phyloP scores from a whole-genome alignment of 148 eudicot species.

The Arbutus unedo region DNA sequence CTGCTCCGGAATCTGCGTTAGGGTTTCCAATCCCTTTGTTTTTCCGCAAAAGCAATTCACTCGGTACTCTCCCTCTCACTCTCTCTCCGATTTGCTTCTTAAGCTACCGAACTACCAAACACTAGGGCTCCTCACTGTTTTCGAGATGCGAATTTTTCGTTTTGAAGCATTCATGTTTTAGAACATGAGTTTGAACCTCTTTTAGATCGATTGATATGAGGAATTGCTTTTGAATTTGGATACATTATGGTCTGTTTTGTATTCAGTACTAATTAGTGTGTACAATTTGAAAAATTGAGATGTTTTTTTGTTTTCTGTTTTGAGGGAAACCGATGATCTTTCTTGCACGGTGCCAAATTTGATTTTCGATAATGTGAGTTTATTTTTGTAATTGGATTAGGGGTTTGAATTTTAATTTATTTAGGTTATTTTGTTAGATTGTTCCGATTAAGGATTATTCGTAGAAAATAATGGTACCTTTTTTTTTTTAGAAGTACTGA shows the following conservation, averaged over 20 bases:
- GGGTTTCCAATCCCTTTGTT: slow-evolving; percentile 8
- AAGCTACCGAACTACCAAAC: background rate
- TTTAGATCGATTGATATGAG: slow-evolving; percentile 2
- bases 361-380: background rate
- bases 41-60: background rate
- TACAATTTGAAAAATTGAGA: background rate
- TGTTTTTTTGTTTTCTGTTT: background rate
- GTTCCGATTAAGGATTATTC: background rate
- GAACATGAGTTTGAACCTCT: background rate
- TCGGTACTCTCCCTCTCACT: slow-evolving; percentile 12
- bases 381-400: background rate
- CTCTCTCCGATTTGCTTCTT: slow-evolving; percentile 4
- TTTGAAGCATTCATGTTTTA: background rate
- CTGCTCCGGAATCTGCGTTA: slow-evolving; percentile 1
- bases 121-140: background rate
- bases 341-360: background rate
- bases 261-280: background rate
- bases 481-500: background rate
- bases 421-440: background rate
- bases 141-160: background rate
- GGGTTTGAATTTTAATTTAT: background rate
- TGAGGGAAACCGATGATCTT: background rate
- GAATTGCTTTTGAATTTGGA: background rate
- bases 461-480: no score
- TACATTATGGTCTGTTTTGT: slow-evolving; percentile 1